Conservation (phyloP, 306 rosid genomes). For the Benincasa hispida region DNA sequence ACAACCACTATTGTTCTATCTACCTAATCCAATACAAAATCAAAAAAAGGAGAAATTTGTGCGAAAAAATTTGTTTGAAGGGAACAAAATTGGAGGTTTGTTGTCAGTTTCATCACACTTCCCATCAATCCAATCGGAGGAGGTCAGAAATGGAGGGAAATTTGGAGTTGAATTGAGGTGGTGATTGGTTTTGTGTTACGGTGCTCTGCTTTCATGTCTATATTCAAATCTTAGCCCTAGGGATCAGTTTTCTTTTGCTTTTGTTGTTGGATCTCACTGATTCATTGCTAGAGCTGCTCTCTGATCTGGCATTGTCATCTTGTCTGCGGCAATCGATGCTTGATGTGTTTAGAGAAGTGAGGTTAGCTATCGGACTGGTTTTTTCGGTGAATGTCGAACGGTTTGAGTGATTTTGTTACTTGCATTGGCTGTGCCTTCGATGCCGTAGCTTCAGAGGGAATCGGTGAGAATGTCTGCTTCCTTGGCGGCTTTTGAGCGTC, state of each 20-base stretch:
- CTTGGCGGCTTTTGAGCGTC: slow-evolving; percentile 79
- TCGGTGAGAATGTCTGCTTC: slow-evolving; percentile 72
- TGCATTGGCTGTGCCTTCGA: slow-evolving; percentile 18
- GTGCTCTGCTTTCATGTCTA: neutral
- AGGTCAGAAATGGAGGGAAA: neutral
- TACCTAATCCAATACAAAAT: slow-evolving; percentile 42
- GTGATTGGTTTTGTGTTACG: slow-evolving; percentile 6
- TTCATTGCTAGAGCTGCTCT: neutral
- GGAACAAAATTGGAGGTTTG: neutral
- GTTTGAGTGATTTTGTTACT: slow-evolving; percentile 5
- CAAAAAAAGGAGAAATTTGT: slow-evolving; percentile 5
- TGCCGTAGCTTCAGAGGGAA: slow-evolving; percentile 25
- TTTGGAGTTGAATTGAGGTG: neutral
- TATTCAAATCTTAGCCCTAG: slow-evolving; percentile 1
- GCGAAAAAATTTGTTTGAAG: neutral
- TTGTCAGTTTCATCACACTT: neutral
- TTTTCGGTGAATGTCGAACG: slow-evolving; percentile 16
- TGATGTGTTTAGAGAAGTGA: slow-evolving; percentile 9
- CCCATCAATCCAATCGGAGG: slow-evolving; percentile 5
- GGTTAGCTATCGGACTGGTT: slow-evolving; percentile 8
- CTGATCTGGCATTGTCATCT: neutral
- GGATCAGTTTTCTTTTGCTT: neutral
- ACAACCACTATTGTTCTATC: slow-evolving; percentile 36
- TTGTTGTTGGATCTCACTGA: slow-evolving; percentile 8
- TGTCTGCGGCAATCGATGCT: neutral